Base-by-base conservation (phyloP, 805 yeast species). In the Hanseniaspora hatyaiensis region DNA sequence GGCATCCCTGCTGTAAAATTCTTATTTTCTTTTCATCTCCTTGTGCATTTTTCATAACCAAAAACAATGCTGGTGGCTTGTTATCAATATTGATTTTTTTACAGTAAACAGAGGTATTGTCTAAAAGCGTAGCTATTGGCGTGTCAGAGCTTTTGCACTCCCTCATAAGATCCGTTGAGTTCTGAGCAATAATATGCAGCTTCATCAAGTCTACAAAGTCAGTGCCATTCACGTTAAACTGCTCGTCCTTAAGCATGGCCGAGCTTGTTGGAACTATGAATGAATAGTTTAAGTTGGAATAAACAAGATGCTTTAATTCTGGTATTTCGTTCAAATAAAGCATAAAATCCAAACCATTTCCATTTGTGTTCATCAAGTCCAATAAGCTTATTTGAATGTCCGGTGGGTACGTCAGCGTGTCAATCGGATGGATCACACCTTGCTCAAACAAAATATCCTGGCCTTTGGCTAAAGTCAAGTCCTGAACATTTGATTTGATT, bases 371-470 rank as follows among this genome's bases (percentile, higher is more conserved):
- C 8, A 86, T 64, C 45, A 88, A 67, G 47, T 85, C 80, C 3
- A 51, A 40, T 9, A 80, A 60, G 0, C 78, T 57, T 2, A 88
- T 72, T 6, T 68, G 59, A 26, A 88, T 60, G 20, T 65, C 61
- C 0, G 64, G 59, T 0, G 96, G 95, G 13, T 83, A 63, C 3
- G 74, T 53, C 1, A 83, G 66, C 4, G 70, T 61, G 31, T 71
- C 65, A 11, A 82, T 65, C 1, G 88, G 77, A 59, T 85, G 95
- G 1, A 82, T 75, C 0, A 88, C 95, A 1, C 97, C 97, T 59
- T 82, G 81, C 52, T 75, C 77, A 59, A 83, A 88, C 12, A 88
- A 58, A 6, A 84, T 72, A 58, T 88, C 96, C 1, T 75, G 63
- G 50, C 74, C 70, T 45, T 69, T 51, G 32, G 53, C 33, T 4